Base-by-base conservation (phyloP, 2,329 filamentous ascomycete genomes). In the Xylariales sp. region DNA sequence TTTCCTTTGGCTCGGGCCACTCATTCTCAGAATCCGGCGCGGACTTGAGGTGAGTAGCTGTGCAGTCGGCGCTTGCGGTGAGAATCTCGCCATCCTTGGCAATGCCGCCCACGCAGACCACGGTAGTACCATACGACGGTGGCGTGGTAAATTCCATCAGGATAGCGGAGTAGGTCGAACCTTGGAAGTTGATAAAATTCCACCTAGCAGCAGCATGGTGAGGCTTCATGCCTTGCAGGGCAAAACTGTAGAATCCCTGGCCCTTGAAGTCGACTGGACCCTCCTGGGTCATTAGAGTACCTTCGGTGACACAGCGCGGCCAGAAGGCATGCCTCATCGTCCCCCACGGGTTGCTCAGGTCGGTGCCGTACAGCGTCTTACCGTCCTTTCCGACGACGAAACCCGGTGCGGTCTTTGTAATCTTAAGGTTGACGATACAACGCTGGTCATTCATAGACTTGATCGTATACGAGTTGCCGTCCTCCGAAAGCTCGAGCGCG, bases 81-180 rank as follows among this genome's bases (percentile, higher is more conserved):
- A 97, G 62, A 42, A 96, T 80, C 62, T 91, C 81, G 43, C 78
- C 85, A 43, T 95, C 86, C 56, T 83, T 90, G 39, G 78, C 81
- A 41, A 98, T 78, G 37, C 81, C 86, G 39, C 90, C 88, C 15
- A 97, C 85, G 46, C 78, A 85, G 46, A 98, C 89, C 14, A 78
- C 67, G 1, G 90, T 95, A 35, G 80, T 81, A 23, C 87, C 93
- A 57, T 98, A 98, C 5, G 91, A 96, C 4, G 87, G 81, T 19
- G 93, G 94, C 1, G 93, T 98, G 25, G 81, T 95, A 63, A 83
- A 98, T 63, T 97, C 86, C 93, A 98, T 98, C 70, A 97, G 72
- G 48, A 95, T 67, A 19, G 90, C 91, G 19, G 90, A 93, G 67
- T 88, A 85, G 15, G 73, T 88, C 16, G 88, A 84, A 12, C 87